Conservation (phyloP, 306 rosid species). For the Medicago truncatula region DNA sequence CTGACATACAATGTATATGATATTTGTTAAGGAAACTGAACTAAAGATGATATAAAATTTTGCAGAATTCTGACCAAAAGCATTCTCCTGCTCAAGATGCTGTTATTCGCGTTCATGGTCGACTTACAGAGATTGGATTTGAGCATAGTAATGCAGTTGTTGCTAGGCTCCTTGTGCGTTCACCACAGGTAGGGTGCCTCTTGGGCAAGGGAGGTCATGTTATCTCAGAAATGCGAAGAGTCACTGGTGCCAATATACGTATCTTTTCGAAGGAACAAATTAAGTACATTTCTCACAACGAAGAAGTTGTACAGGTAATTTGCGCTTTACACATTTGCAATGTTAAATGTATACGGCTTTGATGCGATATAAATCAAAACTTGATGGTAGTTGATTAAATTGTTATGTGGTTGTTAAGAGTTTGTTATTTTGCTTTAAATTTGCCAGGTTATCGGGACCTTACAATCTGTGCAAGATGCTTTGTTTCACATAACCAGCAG, state of each 20-base stretch:
- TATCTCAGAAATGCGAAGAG: conserved; percentile 82
- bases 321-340: conserved; percentile 16
- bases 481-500: conserved; percentile 83
- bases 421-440: conserved; percentile 8
- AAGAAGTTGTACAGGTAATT: conserved; percentile 88
- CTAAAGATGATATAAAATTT: conserved; percentile 41
- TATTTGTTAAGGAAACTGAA: conserved; percentile 32
- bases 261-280: conserved; percentile 78
- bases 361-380: conserved; percentile 15
- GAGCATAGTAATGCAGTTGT: conserved; percentile 74
- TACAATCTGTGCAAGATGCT: conserved; percentile 87
- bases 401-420: background rate
- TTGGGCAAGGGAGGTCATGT: conserved; percentile 86
- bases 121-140: conserved; percentile 80
- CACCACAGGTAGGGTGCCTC: conserved; percentile 79
- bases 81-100: conserved; percentile 91
- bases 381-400: background rate
- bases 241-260: conserved; percentile 81
- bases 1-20: conserved; percentile 12
- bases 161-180: conserved; percentile 86
- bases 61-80: conserved; percentile 75
- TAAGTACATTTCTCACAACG: conserved; percentile 61
- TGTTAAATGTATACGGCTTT: conserved; percentile 5
- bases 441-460: conserved; percentile 69
- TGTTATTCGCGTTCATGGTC: conserved; percentile 77